A percentile compares a stretch with the other conserved stretches of the same genome.
phyloP scores from a whole-genome alignment of 495 filamentous ascomycete genomes.

The Xylaria grammica region DNA sequence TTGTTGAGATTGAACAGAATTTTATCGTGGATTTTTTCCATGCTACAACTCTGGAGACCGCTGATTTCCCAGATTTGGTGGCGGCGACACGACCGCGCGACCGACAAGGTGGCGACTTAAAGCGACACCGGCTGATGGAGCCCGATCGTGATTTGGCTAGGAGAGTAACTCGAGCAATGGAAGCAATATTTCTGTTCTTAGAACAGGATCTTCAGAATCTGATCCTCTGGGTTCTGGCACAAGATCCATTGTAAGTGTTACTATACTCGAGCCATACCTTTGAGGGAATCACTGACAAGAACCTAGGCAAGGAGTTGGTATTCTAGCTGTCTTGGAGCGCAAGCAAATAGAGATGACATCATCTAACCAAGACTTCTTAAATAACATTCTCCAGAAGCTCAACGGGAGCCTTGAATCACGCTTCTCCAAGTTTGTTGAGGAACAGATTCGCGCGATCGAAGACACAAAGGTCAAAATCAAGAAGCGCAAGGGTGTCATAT shows the following conservation, averaged over 20 bases:
- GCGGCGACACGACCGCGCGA: slow-evolving; percentile 66
- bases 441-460: slow-evolving; percentile 93
- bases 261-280: background rate
- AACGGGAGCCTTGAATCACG: slow-evolving; percentile 75
- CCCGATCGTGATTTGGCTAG: slow-evolving; percentile 82
- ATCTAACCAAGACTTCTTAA: slow-evolving; percentile 89
- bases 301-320: slow-evolving; percentile 81
- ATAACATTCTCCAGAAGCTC: slow-evolving; percentile 76
- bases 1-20: slow-evolving; percentile 90
- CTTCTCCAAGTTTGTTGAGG: slow-evolving; percentile 89
- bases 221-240: slow-evolving; percentile 80
- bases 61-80: slow-evolving; percentile 83
- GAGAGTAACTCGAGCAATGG: slow-evolving; percentile 81
- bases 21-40: slow-evolving; percentile 95
- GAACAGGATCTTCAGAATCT: slow-evolving; percentile 77
- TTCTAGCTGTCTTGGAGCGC: slow-evolving; percentile 79
- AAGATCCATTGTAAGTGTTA: slow-evolving; percentile 77
- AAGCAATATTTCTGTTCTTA: slow-evolving; percentile 82
- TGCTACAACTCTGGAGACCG: slow-evolving; percentile 72
- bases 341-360: slow-evolving; percentile 79
- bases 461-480: slow-evolving; percentile 99
- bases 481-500: slow-evolving; percentile 95
- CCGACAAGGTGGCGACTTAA: slow-evolving; percentile 70
- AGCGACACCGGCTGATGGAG: slow-evolving; percentile 74
- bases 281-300: slow-evolving; percentile 22